Base-by-base conservation (phyloP, 177 flowering plant genomes). In the Vitis hybrid region DNA sequence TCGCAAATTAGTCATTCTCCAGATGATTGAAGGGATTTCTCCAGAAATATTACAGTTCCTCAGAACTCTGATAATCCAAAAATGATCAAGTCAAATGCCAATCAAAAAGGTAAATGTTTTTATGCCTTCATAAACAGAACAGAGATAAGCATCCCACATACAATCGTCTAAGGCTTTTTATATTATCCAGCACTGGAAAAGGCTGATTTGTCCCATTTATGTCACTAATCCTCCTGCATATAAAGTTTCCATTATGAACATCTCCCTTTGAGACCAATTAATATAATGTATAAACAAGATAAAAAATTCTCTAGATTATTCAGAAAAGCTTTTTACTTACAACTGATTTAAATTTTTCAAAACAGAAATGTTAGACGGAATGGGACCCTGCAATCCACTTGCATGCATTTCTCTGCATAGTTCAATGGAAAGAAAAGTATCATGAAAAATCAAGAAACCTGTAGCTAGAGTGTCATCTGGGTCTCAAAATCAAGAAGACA, bases 151-250 rank as follows among this genome's bases (percentile, higher is more conserved):
- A 68, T 17, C 63, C 21, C 52, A 76, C 90, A 69, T 76, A 88
- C 92, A 86, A 65, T 50, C 72, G 77, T 65, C 14, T 49, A 60
- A 86, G 69, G 55, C 55, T 74, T 56, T 52, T 64, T 72, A 76
- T 77, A 39, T 76, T 81, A 45, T 56, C 69, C 50, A 79, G 61
- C 34, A 11, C 62, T 45, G 88, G 89, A 67, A 85, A 82, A 26
- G 34, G 30, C 39, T 72, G 76, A 56, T 45, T 58, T 19, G 76
- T 56, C 58, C 86, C 84, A 32, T 67, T 74, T 64, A 86, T 61
- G 67, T 88, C 92, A 71, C 83, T 82, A 51, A 88, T 83, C 72
- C 83, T 82, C 81, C 92, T 88, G 83, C 56, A 70, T n/a, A 30
- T 11, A 54, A 61, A 50, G 52, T n/a, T 14, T 51, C 26, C 68